Conservation (phyloP, 2,329 filamentous ascomycete species). For the Didymellaceae sp. region DNA sequence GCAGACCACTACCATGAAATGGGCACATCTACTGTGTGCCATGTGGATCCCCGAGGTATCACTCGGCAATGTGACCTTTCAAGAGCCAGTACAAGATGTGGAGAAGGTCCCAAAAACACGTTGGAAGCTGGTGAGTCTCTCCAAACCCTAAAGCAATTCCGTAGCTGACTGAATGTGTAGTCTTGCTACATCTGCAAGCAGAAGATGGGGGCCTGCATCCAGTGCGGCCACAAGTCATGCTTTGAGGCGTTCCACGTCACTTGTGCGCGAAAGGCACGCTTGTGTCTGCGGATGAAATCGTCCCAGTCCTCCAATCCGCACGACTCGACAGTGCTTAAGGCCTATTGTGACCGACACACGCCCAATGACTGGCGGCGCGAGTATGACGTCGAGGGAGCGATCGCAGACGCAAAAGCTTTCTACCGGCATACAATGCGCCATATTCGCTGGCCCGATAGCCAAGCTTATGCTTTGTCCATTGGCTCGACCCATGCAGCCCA, state of each 20-base stretch:
- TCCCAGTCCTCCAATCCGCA: slow-evolving; percentile 78
- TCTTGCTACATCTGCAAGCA: slow-evolving; percentile 97
- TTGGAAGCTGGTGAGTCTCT: slow-evolving; percentile 73
- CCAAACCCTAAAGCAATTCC: neutral
- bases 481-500: slow-evolving; percentile 69
- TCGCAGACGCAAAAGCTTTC: slow-evolving; percentile 82
- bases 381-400: slow-evolving; percentile 80
- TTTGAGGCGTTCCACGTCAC: slow-evolving; percentile 98
- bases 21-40: slow-evolving; percentile 94
- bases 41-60: slow-evolving; percentile 99
- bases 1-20: slow-evolving; percentile 94
- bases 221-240: slow-evolving; percentile 96
- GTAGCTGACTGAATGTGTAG: slow-evolving; percentile 35
- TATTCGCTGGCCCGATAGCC: slow-evolving; percentile 89
- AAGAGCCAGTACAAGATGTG: slow-evolving; percentile 97
- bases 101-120: slow-evolving; percentile 95
- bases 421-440: slow-evolving; percentile 90
- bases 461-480: slow-evolving; percentile 79
- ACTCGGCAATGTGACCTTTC: slow-evolving; percentile 93
- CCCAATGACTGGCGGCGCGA: slow-evolving; percentile 87
- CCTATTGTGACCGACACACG: slow-evolving; percentile 95
- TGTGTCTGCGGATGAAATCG: slow-evolving; percentile 97
- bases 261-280: slow-evolving; percentile 83
- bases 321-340: slow-evolving; percentile 84
- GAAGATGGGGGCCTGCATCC: slow-evolving; percentile 97